Evolutionary conservation across 768 basidiomycete genomes (phyloP).

Genomic region (Russula ochroleuca): DNA sequence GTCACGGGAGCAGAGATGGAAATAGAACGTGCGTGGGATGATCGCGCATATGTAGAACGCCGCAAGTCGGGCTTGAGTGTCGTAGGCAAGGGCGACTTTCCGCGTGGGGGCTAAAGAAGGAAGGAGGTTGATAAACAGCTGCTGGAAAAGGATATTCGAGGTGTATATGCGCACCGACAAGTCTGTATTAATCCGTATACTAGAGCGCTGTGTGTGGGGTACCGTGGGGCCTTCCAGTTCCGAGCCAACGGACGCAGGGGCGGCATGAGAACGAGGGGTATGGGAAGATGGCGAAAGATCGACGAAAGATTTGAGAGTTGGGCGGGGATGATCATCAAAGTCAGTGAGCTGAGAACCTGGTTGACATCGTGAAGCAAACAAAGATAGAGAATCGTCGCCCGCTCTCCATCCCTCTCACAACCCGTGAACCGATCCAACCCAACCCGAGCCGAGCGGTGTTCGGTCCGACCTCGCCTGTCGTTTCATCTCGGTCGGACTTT

Average conservation of each 20-base stretch:
- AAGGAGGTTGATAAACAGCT: background rate
- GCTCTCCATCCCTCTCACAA: background rate
- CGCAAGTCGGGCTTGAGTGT: slow-evolving; percentile 46
- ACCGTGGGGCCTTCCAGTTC: slow-evolving; percentile 2
- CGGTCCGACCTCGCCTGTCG: background rate
- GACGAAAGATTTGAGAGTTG: slow-evolving; percentile 42
- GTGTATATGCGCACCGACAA: slow-evolving; percentile 10
- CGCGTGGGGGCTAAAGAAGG: slow-evolving; percentile 11
- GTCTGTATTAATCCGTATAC: slow-evolving; percentile 11
- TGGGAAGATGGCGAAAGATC: slow-evolving; percentile 40
- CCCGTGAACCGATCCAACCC: background rate
- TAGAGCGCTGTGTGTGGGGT: background rate
- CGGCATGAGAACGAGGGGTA: slow-evolving; percentile 21
- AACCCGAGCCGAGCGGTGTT: background rate
- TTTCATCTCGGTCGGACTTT: background rate
- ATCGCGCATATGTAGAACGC: slow-evolving; percentile 31
- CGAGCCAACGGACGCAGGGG: slow-evolving; percentile 4
- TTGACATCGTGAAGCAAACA: slow-evolving; percentile 7
- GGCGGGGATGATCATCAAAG: slow-evolving; percentile 7
- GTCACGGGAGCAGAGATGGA: slow-evolving; percentile 11
- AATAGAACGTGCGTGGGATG: slow-evolving; percentile 16
- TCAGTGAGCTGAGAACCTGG: slow-evolving; percentile 9
- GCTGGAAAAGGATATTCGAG: slow-evolving; percentile 2
- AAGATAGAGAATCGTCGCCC: background rate
- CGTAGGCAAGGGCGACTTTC: slow-evolving; percentile 45